Conservation (phyloP, 2,329 filamentous ascomycete species). For the Aureobasidium leucospermi region DNA sequence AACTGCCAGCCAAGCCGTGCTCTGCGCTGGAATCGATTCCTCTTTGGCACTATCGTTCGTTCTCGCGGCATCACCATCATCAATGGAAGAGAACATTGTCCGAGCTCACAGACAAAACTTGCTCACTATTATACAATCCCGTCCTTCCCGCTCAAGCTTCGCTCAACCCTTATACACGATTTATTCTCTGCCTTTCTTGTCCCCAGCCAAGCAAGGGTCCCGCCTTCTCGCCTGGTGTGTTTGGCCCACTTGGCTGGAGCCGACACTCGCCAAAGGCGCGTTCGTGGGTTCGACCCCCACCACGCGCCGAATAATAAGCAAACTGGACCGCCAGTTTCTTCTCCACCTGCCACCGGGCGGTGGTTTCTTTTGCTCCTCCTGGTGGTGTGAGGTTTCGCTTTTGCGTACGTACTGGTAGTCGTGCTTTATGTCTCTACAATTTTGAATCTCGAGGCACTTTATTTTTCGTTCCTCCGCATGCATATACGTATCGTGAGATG, state of each 20-base stretch:
- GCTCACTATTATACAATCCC: background rate
- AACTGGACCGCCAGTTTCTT: background rate
- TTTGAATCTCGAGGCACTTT: no score
- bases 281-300: background rate
- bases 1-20: no score
- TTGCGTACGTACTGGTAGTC: no score
- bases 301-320: background rate
- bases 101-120: background rate
- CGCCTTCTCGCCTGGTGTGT: background rate
- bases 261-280: background rate
- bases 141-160: background rate
- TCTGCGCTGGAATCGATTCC: no score
- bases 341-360: background rate
- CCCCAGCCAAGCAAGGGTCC: background rate
- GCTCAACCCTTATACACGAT: background rate
- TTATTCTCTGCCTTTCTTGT: background rate
- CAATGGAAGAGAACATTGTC: no score
- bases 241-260: background rate
- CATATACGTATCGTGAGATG: no score
- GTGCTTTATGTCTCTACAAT: no score
- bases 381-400: no score
- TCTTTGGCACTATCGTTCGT: no score
- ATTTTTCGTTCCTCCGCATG: no score
- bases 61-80: no score
- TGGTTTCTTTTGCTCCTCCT: background rate